Conservation (phyloP, 2,329 filamentous ascomycete species). For the Colletotrichum musicola region DNA sequence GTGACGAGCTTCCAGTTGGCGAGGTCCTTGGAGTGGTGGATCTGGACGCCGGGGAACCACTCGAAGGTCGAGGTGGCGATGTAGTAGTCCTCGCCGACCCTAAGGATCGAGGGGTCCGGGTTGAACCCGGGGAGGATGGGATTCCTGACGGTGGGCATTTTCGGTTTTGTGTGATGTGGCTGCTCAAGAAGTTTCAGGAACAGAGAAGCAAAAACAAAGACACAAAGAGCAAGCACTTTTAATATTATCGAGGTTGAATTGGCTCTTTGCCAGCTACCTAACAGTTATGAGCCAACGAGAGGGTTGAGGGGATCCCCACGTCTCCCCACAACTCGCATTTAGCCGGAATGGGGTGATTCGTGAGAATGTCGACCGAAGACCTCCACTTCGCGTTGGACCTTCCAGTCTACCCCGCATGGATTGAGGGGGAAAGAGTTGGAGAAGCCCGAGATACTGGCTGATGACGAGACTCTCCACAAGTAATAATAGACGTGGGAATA, state of each 20-base stretch:
- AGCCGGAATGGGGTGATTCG: constrained; percentile 35
- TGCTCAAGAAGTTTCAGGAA: not conserved
- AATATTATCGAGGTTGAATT: not conserved
- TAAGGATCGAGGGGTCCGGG: constrained; percentile 65
- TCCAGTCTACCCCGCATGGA: constrained; percentile 26
- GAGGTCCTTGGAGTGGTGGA: constrained; percentile 65
- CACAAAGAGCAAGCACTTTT: not conserved
- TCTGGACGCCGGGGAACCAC: constrained; percentile 68
- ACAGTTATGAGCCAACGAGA: not conserved
- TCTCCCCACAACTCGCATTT: constrained; percentile 35
- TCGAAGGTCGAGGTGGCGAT: constrained; percentile 69
- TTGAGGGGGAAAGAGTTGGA: constrained; percentile 20
- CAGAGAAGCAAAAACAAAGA: accelerated
- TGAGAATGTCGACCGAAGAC: constrained; percentile 22
- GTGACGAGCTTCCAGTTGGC: constrained; percentile 64
- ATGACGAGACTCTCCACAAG: not conserved
- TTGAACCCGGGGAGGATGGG: constrained; percentile 70
- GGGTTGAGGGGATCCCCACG: constrained; percentile 17
- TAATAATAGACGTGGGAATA: too few relatives aligned
- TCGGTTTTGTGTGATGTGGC: constrained; percentile 8
- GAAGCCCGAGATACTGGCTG: not conserved
- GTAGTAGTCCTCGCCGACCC: constrained; percentile 66
- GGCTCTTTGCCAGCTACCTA: not conserved
- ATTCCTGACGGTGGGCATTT: constrained; percentile 63
- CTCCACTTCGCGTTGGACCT: constrained; percentile 21